Conservation (phyloP, 164 flowering plant genomes). For the Macadamia integrifolia region DNA sequence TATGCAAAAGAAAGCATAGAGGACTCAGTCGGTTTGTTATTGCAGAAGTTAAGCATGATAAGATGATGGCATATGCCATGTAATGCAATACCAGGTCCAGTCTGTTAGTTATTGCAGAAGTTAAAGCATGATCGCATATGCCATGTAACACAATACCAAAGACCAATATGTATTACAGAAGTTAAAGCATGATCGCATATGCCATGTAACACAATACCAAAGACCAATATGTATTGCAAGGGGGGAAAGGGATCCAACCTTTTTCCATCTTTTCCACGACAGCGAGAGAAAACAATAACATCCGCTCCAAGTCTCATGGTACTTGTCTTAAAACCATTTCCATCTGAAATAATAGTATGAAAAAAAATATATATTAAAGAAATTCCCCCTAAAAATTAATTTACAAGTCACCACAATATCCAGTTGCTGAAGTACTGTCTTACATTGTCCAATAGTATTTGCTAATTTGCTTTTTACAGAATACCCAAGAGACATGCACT, state of each 20-base stretch:
- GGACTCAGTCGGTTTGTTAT: too few species aligned
- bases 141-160: background rate
- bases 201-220: background rate
- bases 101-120: too few species aligned
- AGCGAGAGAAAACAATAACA: constrained; percentile 92
- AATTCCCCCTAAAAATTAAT: too few species aligned
- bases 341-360: constrained; percentile 43
- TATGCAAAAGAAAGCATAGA: too few species aligned
- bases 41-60: too few species aligned
- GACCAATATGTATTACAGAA: too few species aligned
- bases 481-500: constrained; percentile 96
- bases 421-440: constrained; percentile 8
- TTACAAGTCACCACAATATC: too few species aligned
- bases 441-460: constrained; percentile 94
- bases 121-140: too few species aligned
- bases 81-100: too few species aligned
- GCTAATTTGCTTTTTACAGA: constrained; percentile 86
- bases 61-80: too few species aligned
- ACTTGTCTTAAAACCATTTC: constrained; percentile 98
- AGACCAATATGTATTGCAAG: too few species aligned
- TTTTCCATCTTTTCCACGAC: constrained; percentile 55
- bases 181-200: too few species aligned
- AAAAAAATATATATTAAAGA: background rate
- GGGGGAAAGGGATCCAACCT: constrained; percentile 34
- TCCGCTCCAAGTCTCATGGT: constrained; percentile 99